Evolutionary conservation across 73 alveolate genomes (phyloP).

Genomic region (Paramecium sonneborni): DNA sequence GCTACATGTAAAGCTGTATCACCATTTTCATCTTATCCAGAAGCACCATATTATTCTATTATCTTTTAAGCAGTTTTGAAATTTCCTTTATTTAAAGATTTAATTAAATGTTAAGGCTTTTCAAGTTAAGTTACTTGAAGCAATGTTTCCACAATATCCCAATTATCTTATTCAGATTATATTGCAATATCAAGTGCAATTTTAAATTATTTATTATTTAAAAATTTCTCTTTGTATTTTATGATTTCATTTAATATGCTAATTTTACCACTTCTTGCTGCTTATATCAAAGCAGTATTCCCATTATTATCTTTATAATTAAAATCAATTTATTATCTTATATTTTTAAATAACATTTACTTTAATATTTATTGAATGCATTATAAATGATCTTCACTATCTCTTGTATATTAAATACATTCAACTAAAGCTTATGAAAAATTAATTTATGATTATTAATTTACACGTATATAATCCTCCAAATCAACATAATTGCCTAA

Average conservation of each 20-base stretch:
- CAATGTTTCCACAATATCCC: slow-evolving; percentile 48
- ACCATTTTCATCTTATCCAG: slow-evolving; percentile 46
- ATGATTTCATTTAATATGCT: background rate
- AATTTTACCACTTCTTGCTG: slow-evolving; percentile 14
- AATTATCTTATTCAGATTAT: slow-evolving; percentile 13
- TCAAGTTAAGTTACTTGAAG: background rate
- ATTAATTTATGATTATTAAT: background rate
- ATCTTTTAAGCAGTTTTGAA: slow-evolving; percentile 14
- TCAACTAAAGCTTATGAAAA: slow-evolving; percentile 42
- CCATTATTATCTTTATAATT: background rate
- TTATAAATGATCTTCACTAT: slow-evolving; percentile 34
- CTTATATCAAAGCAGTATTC: slow-evolving; percentile 23
- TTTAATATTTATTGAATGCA: background rate
- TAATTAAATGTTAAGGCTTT: slow-evolving; percentile 37
- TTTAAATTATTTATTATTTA: background rate
- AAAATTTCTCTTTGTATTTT: background rate
- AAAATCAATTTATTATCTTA: slow-evolving; percentile 28
- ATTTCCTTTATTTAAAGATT: background rate
- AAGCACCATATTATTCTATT: background rate
- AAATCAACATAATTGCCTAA: slow-evolving; percentile 5
- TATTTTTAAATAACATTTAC: background rate
- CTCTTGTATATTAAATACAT: background rate
- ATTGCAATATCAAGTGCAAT: background rate
- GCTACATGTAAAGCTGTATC: slow-evolving; percentile 65
- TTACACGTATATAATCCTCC: background rate